Evolutionary conservation across 169 alveolate genomes (phyloP).

Genomic region (Plasmodium inui): DNA sequence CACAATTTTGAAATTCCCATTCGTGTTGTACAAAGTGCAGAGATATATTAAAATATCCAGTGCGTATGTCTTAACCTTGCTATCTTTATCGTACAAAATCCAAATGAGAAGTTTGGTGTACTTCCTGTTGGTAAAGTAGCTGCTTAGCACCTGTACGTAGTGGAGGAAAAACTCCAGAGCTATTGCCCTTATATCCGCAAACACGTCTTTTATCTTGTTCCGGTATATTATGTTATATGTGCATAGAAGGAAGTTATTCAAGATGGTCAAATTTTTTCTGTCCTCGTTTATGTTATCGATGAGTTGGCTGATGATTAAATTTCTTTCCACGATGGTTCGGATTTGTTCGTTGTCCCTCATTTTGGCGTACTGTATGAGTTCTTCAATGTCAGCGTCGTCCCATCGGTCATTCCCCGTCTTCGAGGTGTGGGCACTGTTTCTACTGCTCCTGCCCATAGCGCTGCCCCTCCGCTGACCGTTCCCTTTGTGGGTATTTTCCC

Average conservation of each 20-base stretch:
- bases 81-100: constrained; percentile 73
- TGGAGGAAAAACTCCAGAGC: constrained; percentile 36
- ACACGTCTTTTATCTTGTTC: constrained; percentile 72
- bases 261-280: constrained; percentile 58
- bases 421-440: not conserved
- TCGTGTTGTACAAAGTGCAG: constrained; percentile 51
- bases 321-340: constrained; percentile 29
- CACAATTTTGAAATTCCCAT: constrained; percentile 54
- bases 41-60: constrained; percentile 39
- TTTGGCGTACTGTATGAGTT: constrained; percentile 29
- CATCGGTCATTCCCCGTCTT: not conserved
- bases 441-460: not conserved
- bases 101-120: constrained; percentile 65
- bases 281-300: constrained; percentile 65
- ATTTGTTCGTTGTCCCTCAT: not conserved
- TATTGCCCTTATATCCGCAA: constrained; percentile 54
- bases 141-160: constrained; percentile 20
- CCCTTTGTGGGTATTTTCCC: constrained; percentile 15
- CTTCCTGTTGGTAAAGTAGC: constrained; percentile 63
- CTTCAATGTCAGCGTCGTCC: constrained; percentile 49
- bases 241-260: constrained; percentile 56
- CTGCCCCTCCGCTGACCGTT: not conserved
- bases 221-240: constrained; percentile 53
- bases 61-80: constrained; percentile 25
- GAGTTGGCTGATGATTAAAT: constrained; percentile 69